These are phyloP conservation scores for Globisporangium orthogonon DNA, from an alignment of 352 stramenopile species.

Conservation along the genomic window DNA sequence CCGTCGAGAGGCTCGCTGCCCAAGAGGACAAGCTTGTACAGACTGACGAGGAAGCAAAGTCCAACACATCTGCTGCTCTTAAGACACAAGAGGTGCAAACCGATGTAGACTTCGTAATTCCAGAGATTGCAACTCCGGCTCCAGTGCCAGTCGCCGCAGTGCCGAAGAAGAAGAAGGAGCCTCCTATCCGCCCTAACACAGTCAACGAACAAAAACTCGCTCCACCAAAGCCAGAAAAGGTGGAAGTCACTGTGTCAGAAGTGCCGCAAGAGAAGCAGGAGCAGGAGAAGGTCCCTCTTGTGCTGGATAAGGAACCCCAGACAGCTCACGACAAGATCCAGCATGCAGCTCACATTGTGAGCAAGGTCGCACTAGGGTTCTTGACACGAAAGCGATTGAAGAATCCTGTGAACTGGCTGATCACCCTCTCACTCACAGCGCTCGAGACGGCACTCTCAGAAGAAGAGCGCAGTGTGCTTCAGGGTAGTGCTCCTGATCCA, in stretches of 20 bases:
- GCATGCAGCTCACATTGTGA: slow-evolving; percentile 36
- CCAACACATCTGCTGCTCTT: not conserved
- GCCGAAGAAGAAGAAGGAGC: not conserved
- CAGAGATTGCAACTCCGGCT: not conserved
- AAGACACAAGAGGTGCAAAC: slow-evolving; percentile 27
- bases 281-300: not conserved
- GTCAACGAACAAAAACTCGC: not conserved
- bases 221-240: slow-evolving; percentile 3
- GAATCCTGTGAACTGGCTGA: slow-evolving; percentile 45
- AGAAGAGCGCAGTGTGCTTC: slow-evolving; percentile 17
- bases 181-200: slow-evolving; percentile 4
- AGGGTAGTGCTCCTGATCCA: not conserved
- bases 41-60: slow-evolving; percentile 37
- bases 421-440: slow-evolving; percentile 26
- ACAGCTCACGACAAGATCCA: slow-evolving; percentile 11
- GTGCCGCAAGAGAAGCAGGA: not conserved
- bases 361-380: slow-evolving; percentile 46
- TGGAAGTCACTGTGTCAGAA: not conserved
- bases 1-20: not conserved
- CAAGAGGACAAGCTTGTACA: slow-evolving; percentile 53
- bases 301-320: not conserved
- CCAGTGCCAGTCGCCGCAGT: not conserved
- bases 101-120: not conserved
- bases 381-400: slow-evolving; percentile 26
- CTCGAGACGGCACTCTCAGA: slow-evolving; percentile 28